These are phyloP conservation scores for Fragaria vesca DNA, from an alignment of 306 rosid genomes.

Conservation along the genomic window DNA sequence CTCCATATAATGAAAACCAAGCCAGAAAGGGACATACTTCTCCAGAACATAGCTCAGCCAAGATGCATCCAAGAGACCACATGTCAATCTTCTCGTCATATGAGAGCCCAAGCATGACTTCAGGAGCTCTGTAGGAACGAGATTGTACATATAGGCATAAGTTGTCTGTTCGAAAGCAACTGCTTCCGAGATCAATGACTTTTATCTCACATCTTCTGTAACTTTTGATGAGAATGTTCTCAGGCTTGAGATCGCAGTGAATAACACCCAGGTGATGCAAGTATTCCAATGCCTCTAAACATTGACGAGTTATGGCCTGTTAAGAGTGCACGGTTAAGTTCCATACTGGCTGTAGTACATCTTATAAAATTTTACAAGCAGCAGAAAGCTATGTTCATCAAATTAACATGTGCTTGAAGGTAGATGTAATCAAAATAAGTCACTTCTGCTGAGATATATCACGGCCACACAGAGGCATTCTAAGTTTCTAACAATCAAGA, in stretches of 20 bases:
- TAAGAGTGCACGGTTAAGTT: conserved; percentile 26
- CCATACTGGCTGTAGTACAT: conserved; percentile 13
- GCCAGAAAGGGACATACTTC: conserved; percentile 59
- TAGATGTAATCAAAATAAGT: not conserved
- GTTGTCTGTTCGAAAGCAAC: conserved; percentile 86
- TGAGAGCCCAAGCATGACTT: conserved; percentile 93
- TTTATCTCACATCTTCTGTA: conserved; percentile 84
- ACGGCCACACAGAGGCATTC: not conserved
- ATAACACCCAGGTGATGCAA: conserved; percentile 82
- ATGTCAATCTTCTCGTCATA: conserved; percentile 89
- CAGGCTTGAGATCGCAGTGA: conserved; percentile 98
- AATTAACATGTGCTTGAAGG: conserved; percentile 5
- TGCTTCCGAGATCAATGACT: conserved; percentile 97
- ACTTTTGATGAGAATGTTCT: conserved; percentile 84
- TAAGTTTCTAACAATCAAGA: not conserved
- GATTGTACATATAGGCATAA: conserved; percentile 93
- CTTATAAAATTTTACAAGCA: conserved; percentile 5
- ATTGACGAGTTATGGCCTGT: conserved; percentile 81
- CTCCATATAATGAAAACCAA: not conserved
- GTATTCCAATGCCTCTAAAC: conserved; percentile 91
- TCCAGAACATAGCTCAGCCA: conserved; percentile 95
- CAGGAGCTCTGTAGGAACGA: conserved; percentile 97
- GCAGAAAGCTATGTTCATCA: conserved; percentile 14
- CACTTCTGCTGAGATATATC: not conserved
- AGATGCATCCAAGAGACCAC: conserved; percentile 97